A percentile compares a stretch with the other conserved stretches of the same genome.
Conservation (phyloP, 768 basidiomycete species). For the Russula olivacea region DNA sequence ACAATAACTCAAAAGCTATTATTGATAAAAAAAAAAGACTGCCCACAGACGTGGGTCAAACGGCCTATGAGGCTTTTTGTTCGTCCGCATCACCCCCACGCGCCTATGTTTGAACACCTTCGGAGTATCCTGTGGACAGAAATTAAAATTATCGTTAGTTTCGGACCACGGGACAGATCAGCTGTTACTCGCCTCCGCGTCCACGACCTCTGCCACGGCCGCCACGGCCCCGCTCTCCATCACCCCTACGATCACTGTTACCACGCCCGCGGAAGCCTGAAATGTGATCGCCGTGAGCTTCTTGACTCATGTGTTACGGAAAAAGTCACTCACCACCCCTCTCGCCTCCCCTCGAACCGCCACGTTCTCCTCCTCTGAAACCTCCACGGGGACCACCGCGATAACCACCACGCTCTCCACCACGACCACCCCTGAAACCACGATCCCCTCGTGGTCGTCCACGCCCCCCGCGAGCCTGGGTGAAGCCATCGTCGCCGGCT, state of each 20-base stretch:
- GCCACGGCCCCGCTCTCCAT: constrained; percentile 28
- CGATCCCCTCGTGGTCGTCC: constrained; percentile 24
- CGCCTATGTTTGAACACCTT: constrained; percentile 21
- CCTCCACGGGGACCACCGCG: constrained; percentile 44
- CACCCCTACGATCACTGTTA: constrained; percentile 31
- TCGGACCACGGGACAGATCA: constrained; percentile 3
- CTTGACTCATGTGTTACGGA: background rate
- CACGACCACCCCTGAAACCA: constrained; percentile 16
- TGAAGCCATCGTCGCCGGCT: constrained; percentile 61
- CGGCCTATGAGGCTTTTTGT: background rate
- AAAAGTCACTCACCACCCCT: constrained; percentile 16
- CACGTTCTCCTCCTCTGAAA: constrained; percentile 31
- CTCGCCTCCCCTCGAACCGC: constrained; percentile 30
- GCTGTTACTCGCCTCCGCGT: constrained; percentile 27
- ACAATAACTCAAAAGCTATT: constrained; percentile 1
- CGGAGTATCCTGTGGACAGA: constrained; percentile 12
- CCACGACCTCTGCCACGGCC: constrained; percentile 32
- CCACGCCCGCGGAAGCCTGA: constrained; percentile 27
- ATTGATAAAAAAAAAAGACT: constrained; percentile 14
- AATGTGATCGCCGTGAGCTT: background rate
- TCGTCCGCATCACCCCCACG: background rate
- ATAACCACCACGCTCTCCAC: constrained; percentile 24
- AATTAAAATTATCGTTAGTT: background rate
- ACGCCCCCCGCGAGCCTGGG: constrained; percentile 25
- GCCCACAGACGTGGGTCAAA: constrained; percentile 3